Percentiles rank a stretch among this genome's conserved stretches.
Conservation (phyloP, 139 green algal species). For the Auxenochlorella pyrenoidosa region DNA sequence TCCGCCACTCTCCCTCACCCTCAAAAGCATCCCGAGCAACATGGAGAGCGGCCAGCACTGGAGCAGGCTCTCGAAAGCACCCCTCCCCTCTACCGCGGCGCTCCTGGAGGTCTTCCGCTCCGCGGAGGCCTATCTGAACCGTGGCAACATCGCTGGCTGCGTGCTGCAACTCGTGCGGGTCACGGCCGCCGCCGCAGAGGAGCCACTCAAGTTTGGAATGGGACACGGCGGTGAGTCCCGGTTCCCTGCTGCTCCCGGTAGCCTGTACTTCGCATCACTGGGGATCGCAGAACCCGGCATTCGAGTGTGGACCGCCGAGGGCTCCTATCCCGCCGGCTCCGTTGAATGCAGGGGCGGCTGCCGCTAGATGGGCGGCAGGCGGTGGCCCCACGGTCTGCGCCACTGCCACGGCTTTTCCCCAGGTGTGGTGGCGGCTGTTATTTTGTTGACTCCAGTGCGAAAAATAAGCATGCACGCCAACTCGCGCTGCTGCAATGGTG, state of each 20-base stretch:
- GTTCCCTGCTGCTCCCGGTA: neutral
- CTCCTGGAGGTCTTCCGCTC: neutral
- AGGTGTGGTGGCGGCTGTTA: neutral
- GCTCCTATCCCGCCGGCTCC: too few species aligned
- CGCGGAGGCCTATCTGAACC: neutral
- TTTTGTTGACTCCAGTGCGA: too few species aligned
- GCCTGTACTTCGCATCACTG: too few species aligned
- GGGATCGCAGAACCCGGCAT: too few species aligned
- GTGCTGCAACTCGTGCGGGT: constrained; percentile 12
- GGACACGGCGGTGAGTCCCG: neutral
- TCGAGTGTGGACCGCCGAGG: too few species aligned
- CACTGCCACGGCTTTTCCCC: neutral
- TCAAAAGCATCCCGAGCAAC: neutral
- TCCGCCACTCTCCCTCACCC: neutral
- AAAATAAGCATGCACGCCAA: too few species aligned
- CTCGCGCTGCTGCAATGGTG: neutral
- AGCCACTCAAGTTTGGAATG: neutral
- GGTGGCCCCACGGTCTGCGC: neutral
- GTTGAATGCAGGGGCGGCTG: neutral
- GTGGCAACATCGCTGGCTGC: neutral
- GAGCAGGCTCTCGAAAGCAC: neutral
- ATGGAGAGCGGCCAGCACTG: neutral
- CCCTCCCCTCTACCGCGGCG: neutral
- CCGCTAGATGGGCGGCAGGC: neutral
- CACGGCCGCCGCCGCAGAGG: neutral